Evolutionary conservation across 768 basidiomycete genomes (phyloP).

Genomic region (Amanita rubescens): DNA sequence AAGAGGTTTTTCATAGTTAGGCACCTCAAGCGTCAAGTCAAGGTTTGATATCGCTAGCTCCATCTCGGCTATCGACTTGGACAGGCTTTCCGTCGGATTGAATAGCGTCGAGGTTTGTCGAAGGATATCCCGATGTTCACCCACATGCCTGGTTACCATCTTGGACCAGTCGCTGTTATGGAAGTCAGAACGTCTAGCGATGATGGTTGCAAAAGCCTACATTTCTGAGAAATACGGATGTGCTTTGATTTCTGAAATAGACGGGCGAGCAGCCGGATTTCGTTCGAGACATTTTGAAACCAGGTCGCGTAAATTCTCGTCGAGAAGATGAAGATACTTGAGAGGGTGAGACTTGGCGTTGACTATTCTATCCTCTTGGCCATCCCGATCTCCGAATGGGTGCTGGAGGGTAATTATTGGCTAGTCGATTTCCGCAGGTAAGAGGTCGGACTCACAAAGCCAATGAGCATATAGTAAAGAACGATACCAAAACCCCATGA

Average conservation of each 20-base stretch:
- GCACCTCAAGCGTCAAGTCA: not conserved
- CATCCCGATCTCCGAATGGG: slow-evolving; percentile 25
- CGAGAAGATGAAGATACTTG: slow-evolving; percentile 15
- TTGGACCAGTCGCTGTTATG: slow-evolving; percentile 32
- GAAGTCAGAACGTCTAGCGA: slow-evolving; percentile 4
- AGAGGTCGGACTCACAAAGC: slow-evolving; percentile 26
- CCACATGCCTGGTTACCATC: slow-evolving; percentile 21
- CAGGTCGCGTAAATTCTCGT: slow-evolving; percentile 3
- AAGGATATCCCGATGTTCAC: not conserved
- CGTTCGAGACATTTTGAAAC: slow-evolving; percentile 44
- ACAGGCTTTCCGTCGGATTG: not conserved
- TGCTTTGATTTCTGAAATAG: slow-evolving; percentile 31
- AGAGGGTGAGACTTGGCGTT: slow-evolving; percentile 4
- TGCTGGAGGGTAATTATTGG: slow-evolving; percentile 25
- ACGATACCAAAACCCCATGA: slow-evolving; percentile 54
- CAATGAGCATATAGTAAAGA: slow-evolving; percentile 42
- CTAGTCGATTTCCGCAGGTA: not conserved
- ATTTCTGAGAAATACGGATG: slow-evolving; percentile 43
- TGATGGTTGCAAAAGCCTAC: slow-evolving; percentile 31
- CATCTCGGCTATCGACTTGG: not conserved
- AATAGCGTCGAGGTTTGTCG: not conserved
- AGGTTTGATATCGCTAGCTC: not conserved
- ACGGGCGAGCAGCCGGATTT: slow-evolving; percentile 41
- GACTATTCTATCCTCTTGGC: slow-evolving; percentile 14
- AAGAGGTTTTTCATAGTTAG: not conserved